Evolutionary conservation across 2,329 filamentous ascomycete genomes (phyloP).

Genomic region (Pseudogymnoascus sp.): DNA sequence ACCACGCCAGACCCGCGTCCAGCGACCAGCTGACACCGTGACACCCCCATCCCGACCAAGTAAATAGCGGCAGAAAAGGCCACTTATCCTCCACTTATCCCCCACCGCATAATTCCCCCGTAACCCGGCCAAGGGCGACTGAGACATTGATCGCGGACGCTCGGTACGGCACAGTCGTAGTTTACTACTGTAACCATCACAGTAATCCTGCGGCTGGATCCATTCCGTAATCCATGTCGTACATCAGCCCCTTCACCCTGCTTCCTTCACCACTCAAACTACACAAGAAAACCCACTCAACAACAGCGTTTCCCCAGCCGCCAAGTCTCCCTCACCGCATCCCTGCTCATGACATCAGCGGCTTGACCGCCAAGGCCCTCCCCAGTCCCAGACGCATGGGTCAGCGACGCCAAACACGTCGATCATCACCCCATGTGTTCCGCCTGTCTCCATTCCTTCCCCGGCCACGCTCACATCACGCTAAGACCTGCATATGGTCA

Average conservation of each 20-base stretch:
- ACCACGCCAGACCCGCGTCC: not conserved
- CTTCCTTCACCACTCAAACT: not conserved
- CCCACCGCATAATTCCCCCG: not conserved
- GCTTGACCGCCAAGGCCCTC: not conserved
- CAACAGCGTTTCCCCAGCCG: not conserved
- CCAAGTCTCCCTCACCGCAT: not conserved
- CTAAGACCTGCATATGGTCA: not conserved
- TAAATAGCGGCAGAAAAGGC: not conserved
- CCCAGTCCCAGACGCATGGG: slow-evolving; percentile 1
- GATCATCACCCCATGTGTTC: not conserved
- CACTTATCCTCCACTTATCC: not conserved
- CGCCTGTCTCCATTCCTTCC: not conserved
- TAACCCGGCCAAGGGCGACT: not conserved
- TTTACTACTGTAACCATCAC: not conserved
- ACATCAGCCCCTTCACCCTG: slow-evolving; percentile 6
- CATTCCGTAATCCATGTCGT: slow-evolving; percentile 9
- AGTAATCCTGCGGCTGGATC: not conserved
- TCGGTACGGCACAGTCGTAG: not conserved
- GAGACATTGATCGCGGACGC: not conserved
- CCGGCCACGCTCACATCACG: slow-evolving; percentile 8
- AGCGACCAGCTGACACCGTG: slow-evolving; percentile 3
- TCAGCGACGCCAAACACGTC: not conserved
- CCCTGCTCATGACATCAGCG: slow-evolving; percentile 7
- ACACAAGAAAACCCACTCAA: not conserved
- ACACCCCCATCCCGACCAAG: slow-evolving; percentile 6